Base-by-base conservation (phyloP, 257 asterid species). In the Solanum gracilifrons region DNA sequence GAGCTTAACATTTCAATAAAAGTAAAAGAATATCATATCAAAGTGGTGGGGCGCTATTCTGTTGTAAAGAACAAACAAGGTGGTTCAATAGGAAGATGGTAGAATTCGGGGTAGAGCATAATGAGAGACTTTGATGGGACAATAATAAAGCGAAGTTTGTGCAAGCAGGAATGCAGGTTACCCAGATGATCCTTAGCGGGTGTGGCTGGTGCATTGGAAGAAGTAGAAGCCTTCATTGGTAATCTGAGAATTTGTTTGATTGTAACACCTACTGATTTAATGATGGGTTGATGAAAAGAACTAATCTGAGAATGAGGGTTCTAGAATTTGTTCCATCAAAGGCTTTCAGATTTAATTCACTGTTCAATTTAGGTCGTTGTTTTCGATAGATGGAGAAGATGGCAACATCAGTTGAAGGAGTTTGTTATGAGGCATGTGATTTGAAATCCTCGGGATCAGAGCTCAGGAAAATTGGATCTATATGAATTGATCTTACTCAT, bases 401-500 rank as follows among this genome's bases (percentile, higher is more conserved):
- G 13, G 46, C 1, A 13, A 39, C 46, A 39, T 39, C 13, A 39
- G 13, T 39, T 39, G 46, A 39, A 39, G 46, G 13, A 39, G 46
- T 39, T 88, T 87, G 66, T 3, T 18, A 86, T 23, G 83, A 21
- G 35, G 88, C 88, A 60, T 86, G 90, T 72, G 88, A 85, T 15
- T 77, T 93, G 32, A 92, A 88, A 84, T 77, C 93, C 10, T 18
- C 87, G 2, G 95, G 92, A 88, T 84, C 94, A 36, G 69, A 94
- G n/a, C 39, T 92, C 16, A 90, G 90, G 66, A 90, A 87, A 87
- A 92, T 93, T 33, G 88, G 89, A 75, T 90, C 4, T 41, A 41
- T 93, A 62, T 90, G 88, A 18, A 90, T 95, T 71, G 96, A 93
- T 46, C 91, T 96, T 48, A 71, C 87, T 68, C 32, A 90, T 87